phyloP scores from a whole-genome alignment of 352 stramenopile species.

The Pythium utonaiense region DNA sequence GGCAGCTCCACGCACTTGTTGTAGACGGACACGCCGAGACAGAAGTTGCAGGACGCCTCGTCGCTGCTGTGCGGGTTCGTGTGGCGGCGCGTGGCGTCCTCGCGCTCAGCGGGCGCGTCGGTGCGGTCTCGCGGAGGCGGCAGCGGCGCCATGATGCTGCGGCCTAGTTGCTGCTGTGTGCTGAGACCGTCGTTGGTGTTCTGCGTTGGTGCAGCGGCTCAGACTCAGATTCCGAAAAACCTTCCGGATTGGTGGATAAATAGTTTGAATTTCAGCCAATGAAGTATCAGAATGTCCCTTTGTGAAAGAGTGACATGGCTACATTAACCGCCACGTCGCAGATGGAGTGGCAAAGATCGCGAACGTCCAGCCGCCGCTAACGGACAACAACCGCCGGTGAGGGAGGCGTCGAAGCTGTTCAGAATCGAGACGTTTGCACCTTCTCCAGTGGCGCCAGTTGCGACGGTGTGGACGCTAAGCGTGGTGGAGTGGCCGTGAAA shows the following conservation, averaged over 20 bases:
- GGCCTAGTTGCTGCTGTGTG: neutral
- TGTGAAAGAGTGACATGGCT: neutral
- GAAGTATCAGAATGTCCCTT: neutral
- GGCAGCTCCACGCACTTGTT: slow-evolving; percentile 42
- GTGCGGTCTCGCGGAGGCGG: slow-evolving; percentile 8
- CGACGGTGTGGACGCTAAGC: no score
- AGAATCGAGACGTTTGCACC: no score
- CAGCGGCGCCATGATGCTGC: slow-evolving; percentile 14
- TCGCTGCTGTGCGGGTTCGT: neutral
- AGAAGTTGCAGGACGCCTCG: slow-evolving; percentile 40
- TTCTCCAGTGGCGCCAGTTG: no score
- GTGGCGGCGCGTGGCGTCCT: neutral
- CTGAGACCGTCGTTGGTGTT: neutral
- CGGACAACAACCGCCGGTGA: no score
- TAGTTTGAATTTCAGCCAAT: neutral
- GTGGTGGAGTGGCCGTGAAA: no score
- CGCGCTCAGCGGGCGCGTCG: neutral
- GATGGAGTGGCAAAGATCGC: neutral
- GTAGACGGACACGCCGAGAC: slow-evolving; percentile 63
- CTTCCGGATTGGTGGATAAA: neutral
- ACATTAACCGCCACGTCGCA: neutral
- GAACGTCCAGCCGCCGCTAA: no score
- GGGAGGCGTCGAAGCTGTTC: no score
- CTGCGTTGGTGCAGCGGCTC: neutral
- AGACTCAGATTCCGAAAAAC: neutral